Conservation (phyloP, 768 basidiomycete species). For the Termitomyces eurrhizus region DNA sequence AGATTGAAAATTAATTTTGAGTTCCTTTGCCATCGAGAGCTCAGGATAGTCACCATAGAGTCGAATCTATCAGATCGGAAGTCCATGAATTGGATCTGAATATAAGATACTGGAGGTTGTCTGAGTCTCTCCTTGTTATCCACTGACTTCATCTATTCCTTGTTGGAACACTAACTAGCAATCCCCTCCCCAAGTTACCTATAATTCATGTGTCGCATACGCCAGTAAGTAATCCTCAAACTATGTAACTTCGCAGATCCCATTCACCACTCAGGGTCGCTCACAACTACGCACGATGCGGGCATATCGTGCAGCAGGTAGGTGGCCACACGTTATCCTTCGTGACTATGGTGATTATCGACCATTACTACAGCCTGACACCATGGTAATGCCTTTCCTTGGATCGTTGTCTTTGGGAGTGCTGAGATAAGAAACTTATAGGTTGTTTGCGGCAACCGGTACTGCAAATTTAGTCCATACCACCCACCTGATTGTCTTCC, state of each 20-base stretch:
- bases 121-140: neutral
- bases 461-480: slow-evolving; percentile 49
- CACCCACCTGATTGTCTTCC: slow-evolving; percentile 41
- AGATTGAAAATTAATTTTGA: neutral
- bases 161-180: neutral
- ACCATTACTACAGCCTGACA: neutral
- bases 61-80: neutral
- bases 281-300: neutral
- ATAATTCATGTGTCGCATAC: neutral
- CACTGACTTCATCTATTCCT: neutral
- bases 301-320: neutral
- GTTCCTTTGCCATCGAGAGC: neutral
- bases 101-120: neutral
- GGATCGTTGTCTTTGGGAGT: no score
- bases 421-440: neutral
- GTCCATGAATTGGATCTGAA: no score
- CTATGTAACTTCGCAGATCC: neutral
- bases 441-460: slow-evolving; percentile 16
- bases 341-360: neutral
- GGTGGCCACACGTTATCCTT: neutral
- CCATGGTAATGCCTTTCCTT: neutral
- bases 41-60: neutral
- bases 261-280: neutral
- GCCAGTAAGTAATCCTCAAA: neutral
- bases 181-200: neutral